Percentiles rank a stretch among this genome's conserved stretches.
phyloP scores from a whole-genome alignment of 257 asterid species.

The Solanum ossicruentum region DNA sequence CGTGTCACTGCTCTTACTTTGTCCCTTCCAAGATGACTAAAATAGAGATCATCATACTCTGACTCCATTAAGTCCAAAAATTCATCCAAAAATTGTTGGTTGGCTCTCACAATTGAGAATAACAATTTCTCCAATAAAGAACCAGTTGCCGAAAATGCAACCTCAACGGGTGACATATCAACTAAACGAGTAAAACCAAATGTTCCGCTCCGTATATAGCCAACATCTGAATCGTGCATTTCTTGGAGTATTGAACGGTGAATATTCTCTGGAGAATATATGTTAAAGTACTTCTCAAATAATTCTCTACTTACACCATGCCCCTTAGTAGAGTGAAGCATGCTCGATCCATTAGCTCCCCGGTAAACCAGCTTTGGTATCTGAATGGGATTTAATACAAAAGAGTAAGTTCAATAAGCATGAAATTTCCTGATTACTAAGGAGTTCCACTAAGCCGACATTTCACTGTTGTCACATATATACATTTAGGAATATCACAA shows the following conservation, averaged over 20 bases:
- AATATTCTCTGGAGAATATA: constrained; percentile 71
- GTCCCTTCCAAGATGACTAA: constrained; percentile 47
- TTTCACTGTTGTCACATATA: background rate
- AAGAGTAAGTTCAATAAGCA: constrained; percentile 3
- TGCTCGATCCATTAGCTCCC: constrained; percentile 30
- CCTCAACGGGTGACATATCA: constrained; percentile 75
- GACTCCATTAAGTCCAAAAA: constrained; percentile 47
- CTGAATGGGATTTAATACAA: constrained; percentile 22
- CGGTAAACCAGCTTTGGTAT: constrained; percentile 79
- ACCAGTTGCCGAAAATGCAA: constrained; percentile 59
- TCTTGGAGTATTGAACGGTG: constrained; percentile 33
- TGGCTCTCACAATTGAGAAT: constrained; percentile 50
- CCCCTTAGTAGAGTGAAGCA: constrained; percentile 17
- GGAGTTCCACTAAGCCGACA: background rate
- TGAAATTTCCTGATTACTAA: background rate
- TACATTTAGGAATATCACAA: background rate
- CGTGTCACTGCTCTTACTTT: constrained; percentile 78
- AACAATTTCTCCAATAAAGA: constrained; percentile 69
- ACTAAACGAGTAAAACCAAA: constrained; percentile 75
- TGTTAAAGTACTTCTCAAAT: constrained; percentile 51
- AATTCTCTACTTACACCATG: constrained; percentile 26
- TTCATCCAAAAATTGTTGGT: constrained; percentile 41
- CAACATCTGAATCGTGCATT: constrained; percentile 13
- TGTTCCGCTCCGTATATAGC: constrained; percentile 38
- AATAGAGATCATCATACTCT: constrained; percentile 29